Evolutionary conservation across 164 flowering plant species (phyloP), one percentile per base, ranked within the genome.

Genomic region (Paratinospora sagittata): DNA sequence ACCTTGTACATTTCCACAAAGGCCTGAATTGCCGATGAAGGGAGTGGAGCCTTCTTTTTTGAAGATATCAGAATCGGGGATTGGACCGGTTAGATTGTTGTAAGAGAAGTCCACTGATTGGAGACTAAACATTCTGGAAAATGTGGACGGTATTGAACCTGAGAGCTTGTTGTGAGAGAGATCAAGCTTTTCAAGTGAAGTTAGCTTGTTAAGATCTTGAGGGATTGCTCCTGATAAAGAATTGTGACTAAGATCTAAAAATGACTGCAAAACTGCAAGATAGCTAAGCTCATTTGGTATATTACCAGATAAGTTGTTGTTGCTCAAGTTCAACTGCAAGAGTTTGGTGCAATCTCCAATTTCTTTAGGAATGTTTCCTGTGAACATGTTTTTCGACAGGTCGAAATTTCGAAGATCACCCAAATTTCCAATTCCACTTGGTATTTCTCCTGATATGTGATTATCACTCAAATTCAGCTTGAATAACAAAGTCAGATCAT

Each of bases 171-270:
- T 89, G 66, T 77, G 78, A 5, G 93, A 87, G 36, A 87, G 72
- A 73, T 89, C 82, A 26, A 89, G 80, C 26, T 17, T 68, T 67
- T 82, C 83, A 63, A 87, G 70, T 5, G 63, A n/a, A 1, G 37
- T 52, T 19, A 90, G 81, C 76, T 77, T 81, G 2, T 33, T 76
- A 2, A 90, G 65, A 65, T 66, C 70, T 19, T 52, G 39, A 16
- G 92, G 92, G 1, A 90, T 84, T 16, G 64, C 0, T 55, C 92
- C 91, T 2, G 84, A 74, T 9, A 90, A 76, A 1, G 70, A 76
- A 73, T 90, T 90, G 73, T 79, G 69, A 75, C 90, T 86, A 14
- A 88, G 82, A 68, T 90, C 90, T 36, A 89, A 69, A 43, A 72
- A 19, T 27, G 24, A 61, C 77, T 80, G 82, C 74, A 88, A 37